Evolutionary conservation across 129 eudicot genomes (phyloP).

Genomic region (Helianthus annuus): HanXRQr2.0-SUNRISE NC_035442.2:19651833-19652332

Average conservation of each 20-base stretch:
- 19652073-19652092: conserved; percentile 58
- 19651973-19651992: conserved; percentile 49
- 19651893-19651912: conserved; percentile 44
- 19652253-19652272: not conserved
- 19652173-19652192: conserved; percentile 6
- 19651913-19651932: conserved; percentile 38
- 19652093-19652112: conserved; percentile 66
- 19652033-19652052: conserved; percentile 52
- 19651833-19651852: conserved; percentile 43
- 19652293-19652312: conserved; percentile 35
- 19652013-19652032: conserved; percentile 61
- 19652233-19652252: conserved; percentile 16
- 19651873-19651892: conserved; percentile 61
- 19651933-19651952: conserved; percentile 57
- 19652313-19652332: not conserved
- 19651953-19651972: conserved; percentile 51
- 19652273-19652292: conserved; percentile 20
- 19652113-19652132: conserved; percentile 59
- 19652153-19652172: conserved; percentile 21
- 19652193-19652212: conserved; percentile 32
- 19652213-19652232: conserved; percentile 10
- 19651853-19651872: conserved; percentile 47
- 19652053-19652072: conserved; percentile 47
- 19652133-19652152: conserved; percentile 40
- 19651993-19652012: conserved; percentile 57